Conservation (phyloP, 371 early-diverging fungal species). For the Mucor sp. region DNA sequence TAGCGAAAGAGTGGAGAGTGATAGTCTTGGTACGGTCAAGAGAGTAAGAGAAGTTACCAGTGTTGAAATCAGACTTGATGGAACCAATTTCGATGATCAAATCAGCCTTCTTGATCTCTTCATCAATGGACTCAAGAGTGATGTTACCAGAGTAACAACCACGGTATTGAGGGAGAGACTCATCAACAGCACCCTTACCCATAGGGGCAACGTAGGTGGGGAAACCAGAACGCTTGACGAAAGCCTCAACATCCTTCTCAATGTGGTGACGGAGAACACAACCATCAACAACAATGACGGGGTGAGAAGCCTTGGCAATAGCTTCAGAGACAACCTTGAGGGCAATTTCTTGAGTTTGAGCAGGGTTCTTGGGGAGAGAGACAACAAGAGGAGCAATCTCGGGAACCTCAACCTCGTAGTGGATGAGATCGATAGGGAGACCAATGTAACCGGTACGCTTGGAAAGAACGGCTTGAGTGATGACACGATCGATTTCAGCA, state of each 20-base stretch:
- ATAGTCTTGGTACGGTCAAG: constrained; percentile 39
- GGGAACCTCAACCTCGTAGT: constrained; percentile 30
- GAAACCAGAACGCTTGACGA: constrained; percentile 43
- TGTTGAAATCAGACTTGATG: constrained; percentile 57
- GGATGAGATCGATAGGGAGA: constrained; percentile 50
- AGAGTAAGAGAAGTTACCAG: constrained; percentile 47
- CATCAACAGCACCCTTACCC: constrained; percentile 51
- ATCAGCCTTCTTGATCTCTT: constrained; percentile 42
- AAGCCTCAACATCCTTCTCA: constrained; percentile 27
- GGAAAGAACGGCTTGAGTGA: constrained; percentile 22
- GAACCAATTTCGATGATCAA: constrained; percentile 51
- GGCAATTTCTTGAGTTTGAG: constrained; percentile 31
- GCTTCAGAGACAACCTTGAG: constrained; percentile 30
- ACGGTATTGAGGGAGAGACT: constrained; percentile 36
- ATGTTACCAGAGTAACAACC: constrained; percentile 46
- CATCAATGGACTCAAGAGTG: constrained; percentile 29
- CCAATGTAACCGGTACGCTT: constrained; percentile 52
- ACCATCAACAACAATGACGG: constrained; percentile 52
- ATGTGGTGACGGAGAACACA: constrained; percentile 43
- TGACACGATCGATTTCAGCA: constrained; percentile 46
- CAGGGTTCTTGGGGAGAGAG: constrained; percentile 29
- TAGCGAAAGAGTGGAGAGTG: constrained; percentile 44
- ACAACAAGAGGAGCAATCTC: constrained; percentile 25
- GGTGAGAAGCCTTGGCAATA: constrained; percentile 37
- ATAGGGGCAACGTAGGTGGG: constrained; percentile 51